Evolutionary conservation across 768 basidiomycete species (phyloP).

Genomic region (Lentinula raphanica): DNA sequence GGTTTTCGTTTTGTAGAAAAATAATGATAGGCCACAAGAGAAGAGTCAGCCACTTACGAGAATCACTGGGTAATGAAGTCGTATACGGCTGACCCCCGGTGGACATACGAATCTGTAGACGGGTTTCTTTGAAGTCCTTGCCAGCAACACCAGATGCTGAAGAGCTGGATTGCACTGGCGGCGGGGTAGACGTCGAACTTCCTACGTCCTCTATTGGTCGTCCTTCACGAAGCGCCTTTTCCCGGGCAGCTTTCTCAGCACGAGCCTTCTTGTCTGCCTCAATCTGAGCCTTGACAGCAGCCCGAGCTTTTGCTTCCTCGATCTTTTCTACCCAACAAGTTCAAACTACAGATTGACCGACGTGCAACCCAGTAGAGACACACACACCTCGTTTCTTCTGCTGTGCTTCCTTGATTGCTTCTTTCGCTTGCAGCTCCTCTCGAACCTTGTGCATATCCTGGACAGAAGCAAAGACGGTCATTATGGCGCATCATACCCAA

Average conservation of each 20-base stretch:
- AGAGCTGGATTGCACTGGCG: slow-evolving; percentile 29
- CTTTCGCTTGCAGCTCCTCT: slow-evolving; percentile 74
- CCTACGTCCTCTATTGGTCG: slow-evolving; percentile 33
- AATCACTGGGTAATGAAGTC: slow-evolving; percentile 73
- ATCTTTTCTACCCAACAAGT: slow-evolving; percentile 63
- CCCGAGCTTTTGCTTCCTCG: slow-evolving; percentile 80
- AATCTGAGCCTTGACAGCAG: slow-evolving; percentile 88
- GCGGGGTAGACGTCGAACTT: slow-evolving; percentile 23
- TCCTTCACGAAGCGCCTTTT: slow-evolving; percentile 90
- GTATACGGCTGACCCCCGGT: slow-evolving; percentile 78
- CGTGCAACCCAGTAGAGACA: slow-evolving; percentile 8
- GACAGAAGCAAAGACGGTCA: not conserved
- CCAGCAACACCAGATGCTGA: slow-evolving; percentile 44
- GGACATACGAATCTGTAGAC: slow-evolving; percentile 85
- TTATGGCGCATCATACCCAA: not conserved
- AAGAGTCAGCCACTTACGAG: slow-evolving; percentile 45
- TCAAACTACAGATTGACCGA: not conserved
- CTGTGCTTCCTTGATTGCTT: slow-evolving; percentile 79
- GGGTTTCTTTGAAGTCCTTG: slow-evolving; percentile 80
- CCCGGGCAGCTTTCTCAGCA: slow-evolving; percentile 81
- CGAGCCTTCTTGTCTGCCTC: slow-evolving; percentile 89
- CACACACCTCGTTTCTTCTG: slow-evolving; percentile 69
- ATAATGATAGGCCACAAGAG: not conserved
- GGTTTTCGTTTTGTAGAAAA: not conserved
- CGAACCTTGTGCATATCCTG: slow-evolving; percentile 69